These are phyloP conservation scores for Dalechampia spathulata DNA, from an alignment of 441 rosid genomes.

Conservation along the genomic window DNA sequence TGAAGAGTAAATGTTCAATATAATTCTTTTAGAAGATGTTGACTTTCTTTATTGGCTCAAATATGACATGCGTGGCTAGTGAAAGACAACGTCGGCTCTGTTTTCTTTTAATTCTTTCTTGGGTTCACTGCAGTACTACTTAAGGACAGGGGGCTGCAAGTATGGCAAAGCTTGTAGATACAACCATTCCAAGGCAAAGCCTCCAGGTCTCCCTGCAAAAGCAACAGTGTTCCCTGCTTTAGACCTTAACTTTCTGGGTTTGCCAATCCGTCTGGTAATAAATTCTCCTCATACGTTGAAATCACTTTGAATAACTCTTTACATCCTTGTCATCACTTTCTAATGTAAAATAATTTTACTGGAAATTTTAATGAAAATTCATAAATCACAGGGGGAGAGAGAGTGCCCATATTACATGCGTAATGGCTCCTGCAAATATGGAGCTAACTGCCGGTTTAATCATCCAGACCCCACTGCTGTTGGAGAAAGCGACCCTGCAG, in stretches of 20 bases:
- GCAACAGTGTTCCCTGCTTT: slow-evolving; percentile 22
- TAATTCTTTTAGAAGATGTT: not conserved
- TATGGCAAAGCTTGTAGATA: slow-evolving; percentile 83
- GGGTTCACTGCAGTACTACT: slow-evolving; percentile 67
- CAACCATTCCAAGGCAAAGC: slow-evolving; percentile 51
- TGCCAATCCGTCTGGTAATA: slow-evolving; percentile 77
- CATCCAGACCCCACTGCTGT: slow-evolving; percentile 84
- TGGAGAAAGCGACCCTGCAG: slow-evolving; percentile 40
- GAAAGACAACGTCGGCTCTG: slow-evolving; percentile 7
- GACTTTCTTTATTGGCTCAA: not conserved
- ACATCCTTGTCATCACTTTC: not conserved
- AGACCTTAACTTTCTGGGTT: slow-evolving; percentile 83
- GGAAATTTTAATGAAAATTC: slow-evolving; percentile 8
- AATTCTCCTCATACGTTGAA: not conserved
- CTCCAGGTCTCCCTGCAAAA: slow-evolving; percentile 28
- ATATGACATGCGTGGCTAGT: not conserved
- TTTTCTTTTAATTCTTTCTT: slow-evolving; percentile 14
- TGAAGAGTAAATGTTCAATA: not conserved
- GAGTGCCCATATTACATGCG: slow-evolving; percentile 96
- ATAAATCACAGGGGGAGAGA: slow-evolving; percentile 53
- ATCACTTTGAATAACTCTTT: not conserved
- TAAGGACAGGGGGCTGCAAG: slow-evolving; percentile 91
- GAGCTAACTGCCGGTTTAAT: slow-evolving; percentile 69
- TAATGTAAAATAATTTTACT: not conserved
- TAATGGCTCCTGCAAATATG: slow-evolving; percentile 89